Percentiles rank a stretch among this genome's conserved stretches.
Evolutionary conservation across 441 rosid genomes (phyloP).

Genomic region (Gossypium laxum): DNA sequence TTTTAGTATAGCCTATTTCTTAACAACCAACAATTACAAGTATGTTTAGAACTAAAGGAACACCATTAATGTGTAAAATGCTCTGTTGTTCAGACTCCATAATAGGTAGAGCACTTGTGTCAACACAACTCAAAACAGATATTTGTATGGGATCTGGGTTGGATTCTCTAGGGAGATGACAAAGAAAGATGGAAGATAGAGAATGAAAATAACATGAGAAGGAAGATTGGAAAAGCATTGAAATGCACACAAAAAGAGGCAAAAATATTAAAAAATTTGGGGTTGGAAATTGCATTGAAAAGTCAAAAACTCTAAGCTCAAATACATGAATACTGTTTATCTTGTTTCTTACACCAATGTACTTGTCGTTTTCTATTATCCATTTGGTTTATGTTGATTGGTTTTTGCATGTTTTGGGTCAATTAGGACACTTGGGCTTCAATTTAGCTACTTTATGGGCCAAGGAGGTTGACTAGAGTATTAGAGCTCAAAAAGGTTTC

Average conservation of each 20-base stretch:
- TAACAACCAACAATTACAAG: background rate
- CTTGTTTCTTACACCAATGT: background rate
- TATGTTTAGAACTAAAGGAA: background rate
- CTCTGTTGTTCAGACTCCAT: background rate
- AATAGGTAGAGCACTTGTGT: no score
- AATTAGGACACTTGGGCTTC: background rate
- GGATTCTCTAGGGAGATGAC: background rate
- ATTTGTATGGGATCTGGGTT: background rate
- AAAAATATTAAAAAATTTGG: background rate
- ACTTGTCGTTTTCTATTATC: background rate
- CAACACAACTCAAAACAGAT: background rate
- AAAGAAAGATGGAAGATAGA: background rate
- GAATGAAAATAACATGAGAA: background rate
- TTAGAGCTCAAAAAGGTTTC: background rate
- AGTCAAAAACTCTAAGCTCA: background rate
- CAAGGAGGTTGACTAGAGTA: background rate
- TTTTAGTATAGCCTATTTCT: background rate
- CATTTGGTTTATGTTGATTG: background rate
- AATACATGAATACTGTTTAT: background rate
- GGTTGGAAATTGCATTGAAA: background rate
- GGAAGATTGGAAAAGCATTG: background rate
- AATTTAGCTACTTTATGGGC: background rate
- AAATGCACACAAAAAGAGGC: background rate
- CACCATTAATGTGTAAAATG: background rate
- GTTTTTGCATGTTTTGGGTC: background rate